Conservation (phyloP, 169 alveolate species). For the Miamiensis avidus region DNA sequence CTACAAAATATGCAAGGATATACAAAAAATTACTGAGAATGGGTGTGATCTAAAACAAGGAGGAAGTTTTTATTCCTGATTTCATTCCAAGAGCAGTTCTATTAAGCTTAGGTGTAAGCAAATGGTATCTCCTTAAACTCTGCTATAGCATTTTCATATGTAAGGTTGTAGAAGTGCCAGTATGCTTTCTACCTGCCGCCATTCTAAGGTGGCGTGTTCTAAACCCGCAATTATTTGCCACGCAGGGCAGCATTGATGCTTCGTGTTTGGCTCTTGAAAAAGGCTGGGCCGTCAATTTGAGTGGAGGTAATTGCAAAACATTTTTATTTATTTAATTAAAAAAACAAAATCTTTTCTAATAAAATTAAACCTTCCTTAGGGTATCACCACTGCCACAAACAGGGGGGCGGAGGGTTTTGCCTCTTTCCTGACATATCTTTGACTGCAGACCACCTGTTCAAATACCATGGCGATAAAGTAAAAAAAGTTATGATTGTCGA, state of each 20-base stretch:
- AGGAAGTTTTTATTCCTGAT: constrained; percentile 10
- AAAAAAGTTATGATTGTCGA: constrained; percentile 63
- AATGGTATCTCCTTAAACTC: constrained; percentile 42
- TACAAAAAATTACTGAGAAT: constrained; percentile 16
- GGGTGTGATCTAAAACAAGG: constrained; percentile 18
- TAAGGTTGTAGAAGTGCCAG: constrained; percentile 65
- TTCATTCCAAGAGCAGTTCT: constrained; percentile 43
- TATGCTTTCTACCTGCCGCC: constrained; percentile 62
- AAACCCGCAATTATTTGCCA: constrained; percentile 68
- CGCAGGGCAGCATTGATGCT: constrained; percentile 68
- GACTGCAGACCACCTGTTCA: constrained; percentile 49
- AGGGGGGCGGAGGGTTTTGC: constrained; percentile 81
- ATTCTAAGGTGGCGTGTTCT: constrained; percentile 59
- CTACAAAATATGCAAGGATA: constrained; percentile 67
- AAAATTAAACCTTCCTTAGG: no score
- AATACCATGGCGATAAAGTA: constrained; percentile 28
- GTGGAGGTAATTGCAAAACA: constrained; percentile 67
- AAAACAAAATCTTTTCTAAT: no score
- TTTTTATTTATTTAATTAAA: constrained; percentile 41
- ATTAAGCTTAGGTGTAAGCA: constrained; percentile 34
- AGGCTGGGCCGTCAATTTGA: constrained; percentile 72
- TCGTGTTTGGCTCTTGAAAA: constrained; percentile 59
- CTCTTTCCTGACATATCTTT: constrained; percentile 78
- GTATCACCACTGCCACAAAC: constrained; percentile 44
- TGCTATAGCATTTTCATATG: constrained; percentile 41